Percentiles rank a stretch among this genome's conserved stretches.
These are phyloP conservation scores for Phaseolus coccineus DNA, from an alignment of 331 rosid genomes.

Conservation along the genomic window DNA sequence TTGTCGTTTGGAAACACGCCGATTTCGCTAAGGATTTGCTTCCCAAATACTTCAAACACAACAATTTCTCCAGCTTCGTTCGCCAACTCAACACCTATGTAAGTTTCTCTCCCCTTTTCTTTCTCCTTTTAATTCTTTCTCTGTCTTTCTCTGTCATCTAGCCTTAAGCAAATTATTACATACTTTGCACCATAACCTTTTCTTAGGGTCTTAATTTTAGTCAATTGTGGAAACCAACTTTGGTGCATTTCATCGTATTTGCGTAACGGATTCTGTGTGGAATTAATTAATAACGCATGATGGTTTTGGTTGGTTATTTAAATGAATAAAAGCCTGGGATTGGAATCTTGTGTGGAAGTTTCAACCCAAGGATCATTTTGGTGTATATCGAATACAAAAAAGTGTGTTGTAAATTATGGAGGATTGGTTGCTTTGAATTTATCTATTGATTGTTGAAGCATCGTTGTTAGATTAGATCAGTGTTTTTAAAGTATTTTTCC, in stretches of 20 bases:
- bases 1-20: slow-evolving; percentile 83
- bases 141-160: background rate
- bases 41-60: slow-evolving; percentile 85
- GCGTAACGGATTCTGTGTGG: background rate
- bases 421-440: slow-evolving; percentile 42
- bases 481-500: slow-evolving; percentile 10
- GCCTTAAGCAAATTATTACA: too few species aligned
- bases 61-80: slow-evolving; percentile 96
- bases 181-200: too few species aligned
- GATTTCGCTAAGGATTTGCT: slow-evolving; percentile 83
- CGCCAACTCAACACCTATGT: slow-evolving; percentile 97
- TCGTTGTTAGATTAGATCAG: slow-evolving; percentile 32
- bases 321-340: slow-evolving; percentile 3
- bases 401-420: background rate
- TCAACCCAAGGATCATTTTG: background rate
- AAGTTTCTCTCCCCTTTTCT: slow-evolving; percentile 33
- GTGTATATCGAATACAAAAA: slow-evolving; percentile 1
- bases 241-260: background rate
- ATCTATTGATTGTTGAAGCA: slow-evolving; percentile 30
- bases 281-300: background rate
- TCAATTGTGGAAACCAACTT: background rate
- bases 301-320: background rate
- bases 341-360: slow-evolving; percentile 34
- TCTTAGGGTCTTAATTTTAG: background rate
- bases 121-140: too few species aligned